phyloP scores from a whole-genome alignment of 2,329 filamentous ascomycete species.

The Talaromyces sp. region DNA sequence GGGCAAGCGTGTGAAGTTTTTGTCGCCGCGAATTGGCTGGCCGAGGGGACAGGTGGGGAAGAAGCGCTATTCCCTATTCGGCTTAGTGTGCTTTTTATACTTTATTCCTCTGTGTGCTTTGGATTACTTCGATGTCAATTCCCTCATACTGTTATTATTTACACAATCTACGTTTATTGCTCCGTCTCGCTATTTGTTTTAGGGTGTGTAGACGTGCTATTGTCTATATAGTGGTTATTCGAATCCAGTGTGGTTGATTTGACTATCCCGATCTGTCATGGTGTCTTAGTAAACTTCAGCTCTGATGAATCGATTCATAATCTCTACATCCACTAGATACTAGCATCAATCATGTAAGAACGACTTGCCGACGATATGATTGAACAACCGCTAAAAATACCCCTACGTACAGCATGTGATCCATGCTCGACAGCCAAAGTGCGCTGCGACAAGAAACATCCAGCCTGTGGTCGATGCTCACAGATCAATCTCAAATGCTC shows the following conservation, averaged over 20 bases:
- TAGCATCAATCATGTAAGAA: neutral
- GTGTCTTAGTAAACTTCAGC: neutral
- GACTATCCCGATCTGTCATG: neutral
- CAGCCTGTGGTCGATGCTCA: neutral
- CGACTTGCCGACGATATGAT: neutral
- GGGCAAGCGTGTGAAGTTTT: conserved; percentile 29
- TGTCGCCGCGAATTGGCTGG: conserved; percentile 20
- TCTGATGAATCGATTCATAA: neutral
- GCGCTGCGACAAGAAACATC: conserved; percentile 13
- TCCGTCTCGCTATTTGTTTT: neutral
- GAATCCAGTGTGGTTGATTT: neutral
- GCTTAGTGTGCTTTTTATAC: too few relatives aligned
- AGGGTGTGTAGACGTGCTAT: neutral
- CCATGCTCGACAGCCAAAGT: conserved; percentile 12
- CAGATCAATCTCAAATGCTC: neutral
- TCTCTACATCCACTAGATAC: neutral
- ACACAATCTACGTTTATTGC: neutral
- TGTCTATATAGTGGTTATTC: neutral
- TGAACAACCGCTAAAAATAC: neutral
- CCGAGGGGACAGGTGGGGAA: conserved; percentile 2
- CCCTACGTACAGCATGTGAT: conserved; percentile 11
- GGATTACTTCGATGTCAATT: too few relatives aligned
- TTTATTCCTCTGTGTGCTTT: too few relatives aligned
- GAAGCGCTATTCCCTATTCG: neutral
- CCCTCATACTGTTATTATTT: too few relatives aligned